Base-by-base conservation (phyloP, 768 basidiomycete species). In the Boletus subparvulus region DNA sequence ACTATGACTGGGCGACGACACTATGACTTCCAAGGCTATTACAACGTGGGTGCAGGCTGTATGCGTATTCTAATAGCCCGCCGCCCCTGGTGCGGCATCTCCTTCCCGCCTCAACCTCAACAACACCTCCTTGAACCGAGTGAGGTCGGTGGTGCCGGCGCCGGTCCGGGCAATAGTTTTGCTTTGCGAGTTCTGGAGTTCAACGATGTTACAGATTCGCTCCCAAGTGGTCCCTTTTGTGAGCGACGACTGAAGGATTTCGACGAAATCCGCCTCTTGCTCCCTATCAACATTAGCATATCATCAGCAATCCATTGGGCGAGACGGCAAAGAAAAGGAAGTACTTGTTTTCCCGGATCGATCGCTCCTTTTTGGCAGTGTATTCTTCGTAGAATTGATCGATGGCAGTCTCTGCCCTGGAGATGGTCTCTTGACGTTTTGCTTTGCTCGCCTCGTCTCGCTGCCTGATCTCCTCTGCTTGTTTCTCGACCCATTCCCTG, bases 121-220 rank as follows among this genome's bases (percentile, higher is more conserved):
- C 52, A 99, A 75, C 44, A 98, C 89, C 69, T 99, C 96, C 75
- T 94, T 96, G 80, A 91, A 92, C 57, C 96, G 80, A 43, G 85
- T 75, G 37, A 98, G 78, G 67, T 99, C 96, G 3, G 91, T 94
- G 37, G 94, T 94, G 7, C 90, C 90, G 12, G 91, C 77, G 14
- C 92, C 92, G 33, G 90, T 83, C 44, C 94, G 84, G 17, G 94
- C 87, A 64, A 93, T 80, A 5, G 94, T 98, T 79, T 98, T 99
- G 79, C 92, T 94, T 74, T 98, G 94, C 52, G 94, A 97, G 71
- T 98, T 98, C 72, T 96, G 85, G 37, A 99, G 80, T 63, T 95
- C 92, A 59, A 97, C 74, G 49, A 86, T 74, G 28, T 86, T 85
- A 69, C 87, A 89, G 67, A 99, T 96, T 37, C 97, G 88, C 64